Evolutionary conservation across 2,329 filamentous ascomycete species (phyloP).

Genomic region (Metarhizium brunneum): DNA sequence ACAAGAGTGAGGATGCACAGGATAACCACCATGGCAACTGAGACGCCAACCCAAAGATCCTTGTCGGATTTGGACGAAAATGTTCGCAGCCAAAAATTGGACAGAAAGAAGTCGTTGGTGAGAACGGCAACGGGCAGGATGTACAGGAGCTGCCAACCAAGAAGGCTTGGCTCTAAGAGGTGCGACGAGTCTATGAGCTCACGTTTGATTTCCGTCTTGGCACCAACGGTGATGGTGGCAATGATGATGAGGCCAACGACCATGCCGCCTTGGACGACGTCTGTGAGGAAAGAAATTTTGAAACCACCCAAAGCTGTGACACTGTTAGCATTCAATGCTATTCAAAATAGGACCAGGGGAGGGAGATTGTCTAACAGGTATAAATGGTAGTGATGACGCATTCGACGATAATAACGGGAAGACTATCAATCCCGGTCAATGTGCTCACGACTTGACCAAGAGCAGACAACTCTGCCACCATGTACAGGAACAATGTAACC

Average conservation of each 20-base stretch:
- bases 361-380: slow-evolving; percentile 46
- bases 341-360: not conserved
- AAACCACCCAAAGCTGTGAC: slow-evolving; percentile 65
- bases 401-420: slow-evolving; percentile 70
- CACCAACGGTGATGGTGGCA: slow-evolving; percentile 68
- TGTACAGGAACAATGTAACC: slow-evolving; percentile 77
- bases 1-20: slow-evolving; percentile 65
- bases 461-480: slow-evolving; percentile 76
- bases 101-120: slow-evolving; percentile 82
- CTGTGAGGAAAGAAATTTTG: slow-evolving; percentile 74
- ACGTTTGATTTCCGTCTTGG: slow-evolving; percentile 62
- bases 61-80: slow-evolving; percentile 73
- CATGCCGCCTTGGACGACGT: slow-evolving; percentile 74
- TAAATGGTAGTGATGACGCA: slow-evolving; percentile 74
- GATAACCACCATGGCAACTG: slow-evolving; percentile 55
- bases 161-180: slow-evolving; percentile 56
- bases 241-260: slow-evolving; percentile 67
- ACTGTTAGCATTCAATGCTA: not conserved
- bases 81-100: slow-evolving; percentile 75
- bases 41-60: slow-evolving; percentile 66
- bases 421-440: slow-evolving; percentile 63
- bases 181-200: slow-evolving; percentile 59
- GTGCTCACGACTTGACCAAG: slow-evolving; percentile 69
- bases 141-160: slow-evolving; percentile 81
- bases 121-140: slow-evolving; percentile 73